Percentiles rank a stretch among this genome's conserved stretches.
phyloP scores from a whole-genome alignment of 306 rosid genomes.

The Trifolium subterraneum region DNA sequence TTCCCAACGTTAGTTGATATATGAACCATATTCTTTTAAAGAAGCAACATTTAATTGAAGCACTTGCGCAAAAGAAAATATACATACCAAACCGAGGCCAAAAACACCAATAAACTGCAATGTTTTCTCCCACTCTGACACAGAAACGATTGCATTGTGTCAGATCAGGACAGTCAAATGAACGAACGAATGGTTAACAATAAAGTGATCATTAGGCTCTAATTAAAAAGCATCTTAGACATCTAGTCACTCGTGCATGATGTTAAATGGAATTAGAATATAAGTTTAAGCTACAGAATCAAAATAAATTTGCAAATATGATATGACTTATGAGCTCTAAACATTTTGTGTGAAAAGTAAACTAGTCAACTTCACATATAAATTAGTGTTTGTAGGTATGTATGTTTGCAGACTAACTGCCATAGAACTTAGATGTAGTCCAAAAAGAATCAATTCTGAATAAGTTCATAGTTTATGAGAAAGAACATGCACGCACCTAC shows the following conservation, averaged over 20 bases:
- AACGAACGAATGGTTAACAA: slow-evolving; percentile 16
- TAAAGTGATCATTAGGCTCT: slow-evolving; percentile 26
- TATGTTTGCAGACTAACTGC: slow-evolving; percentile 26
- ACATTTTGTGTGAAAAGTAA: neutral
- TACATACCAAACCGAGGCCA: slow-evolving; percentile 80
- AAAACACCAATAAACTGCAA: slow-evolving; percentile 73
- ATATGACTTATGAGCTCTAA: slow-evolving; percentile 10
- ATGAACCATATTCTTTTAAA: slow-evolving; percentile 30
- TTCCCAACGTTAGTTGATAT: slow-evolving; percentile 22
- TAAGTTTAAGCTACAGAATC: slow-evolving; percentile 30
- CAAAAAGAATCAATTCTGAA: slow-evolving; percentile 12
- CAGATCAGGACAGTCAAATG: slow-evolving; percentile 31
- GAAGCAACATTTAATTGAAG: slow-evolving; percentile 28
- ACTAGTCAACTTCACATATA: slow-evolving; percentile 34
- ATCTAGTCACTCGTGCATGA: neutral
- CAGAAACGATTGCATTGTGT: slow-evolving; percentile 40
- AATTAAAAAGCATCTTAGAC: neutral
- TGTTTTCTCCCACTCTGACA: slow-evolving; percentile 94
- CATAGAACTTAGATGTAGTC: neutral
- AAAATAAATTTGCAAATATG: slow-evolving; percentile 30
- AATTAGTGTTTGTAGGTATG: neutral
- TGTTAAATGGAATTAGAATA: slow-evolving; percentile 5
- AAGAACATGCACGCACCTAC: slow-evolving; percentile 58
- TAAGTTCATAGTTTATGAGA: slow-evolving; percentile 26
- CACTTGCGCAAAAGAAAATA: slow-evolving; percentile 36